Evolutionary conservation across 192 early-diverging fungal genomes (phyloP).

Genomic region (Linnemannia hyalina): DNA sequence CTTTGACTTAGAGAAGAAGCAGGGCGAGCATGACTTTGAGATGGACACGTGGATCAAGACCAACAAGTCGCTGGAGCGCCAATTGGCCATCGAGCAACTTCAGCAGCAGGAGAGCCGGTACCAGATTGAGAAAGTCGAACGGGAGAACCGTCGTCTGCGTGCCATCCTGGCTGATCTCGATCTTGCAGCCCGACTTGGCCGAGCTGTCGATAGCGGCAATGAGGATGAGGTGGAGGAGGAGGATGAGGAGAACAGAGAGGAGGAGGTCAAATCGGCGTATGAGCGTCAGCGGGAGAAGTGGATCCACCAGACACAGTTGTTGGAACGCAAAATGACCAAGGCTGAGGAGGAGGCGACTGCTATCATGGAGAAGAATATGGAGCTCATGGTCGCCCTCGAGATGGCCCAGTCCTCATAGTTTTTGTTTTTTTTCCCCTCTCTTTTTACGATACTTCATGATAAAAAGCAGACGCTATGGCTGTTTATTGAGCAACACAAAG

Average conservation of each 20-base stretch:
- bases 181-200: background rate
- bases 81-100: conserved; percentile 41
- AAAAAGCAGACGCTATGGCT: too few species aligned
- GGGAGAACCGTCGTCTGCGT: conserved; percentile 23
- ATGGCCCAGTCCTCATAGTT: conserved; percentile 19
- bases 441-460: too few species aligned
- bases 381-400: conserved; percentile 45
- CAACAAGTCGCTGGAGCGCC: conserved; percentile 34
- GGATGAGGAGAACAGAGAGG: background rate
- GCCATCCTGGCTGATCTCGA: conserved; percentile 35
- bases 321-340: conserved; percentile 44
- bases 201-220: background rate
- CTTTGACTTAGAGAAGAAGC: background rate
- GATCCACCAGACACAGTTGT: conserved; percentile 7
- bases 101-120: conserved; percentile 30
- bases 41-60: conserved; percentile 16
- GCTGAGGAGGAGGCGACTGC: conserved; percentile 32
- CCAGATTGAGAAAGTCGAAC: conserved; percentile 14
- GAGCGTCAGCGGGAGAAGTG: conserved; percentile 27
- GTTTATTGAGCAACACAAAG: too few species aligned
- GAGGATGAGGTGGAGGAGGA: background rate
- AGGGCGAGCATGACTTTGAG: conserved; percentile 14
- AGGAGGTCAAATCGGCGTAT: conserved; percentile 4
- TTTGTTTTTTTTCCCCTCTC: background rate
- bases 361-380: conserved; percentile 49